Evolutionary conservation across 2,329 filamentous ascomycete species (phyloP).

Genomic region (Fusarium armeniacum): DNA sequence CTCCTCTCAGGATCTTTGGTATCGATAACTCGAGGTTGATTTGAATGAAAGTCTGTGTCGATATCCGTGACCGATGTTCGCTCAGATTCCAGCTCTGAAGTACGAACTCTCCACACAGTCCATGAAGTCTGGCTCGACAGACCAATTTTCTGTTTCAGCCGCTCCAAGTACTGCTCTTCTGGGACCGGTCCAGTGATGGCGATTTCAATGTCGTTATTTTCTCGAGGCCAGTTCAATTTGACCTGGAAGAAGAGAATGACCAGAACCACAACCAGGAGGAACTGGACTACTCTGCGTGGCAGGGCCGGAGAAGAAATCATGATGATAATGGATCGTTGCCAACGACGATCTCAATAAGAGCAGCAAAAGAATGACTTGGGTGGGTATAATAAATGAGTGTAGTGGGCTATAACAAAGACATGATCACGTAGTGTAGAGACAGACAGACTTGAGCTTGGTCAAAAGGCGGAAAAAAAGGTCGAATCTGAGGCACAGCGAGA

Average conservation of each 20-base stretch:
- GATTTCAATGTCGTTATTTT: slow-evolving; percentile 23
- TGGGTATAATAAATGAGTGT: slow-evolving; percentile 39
- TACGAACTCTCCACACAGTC: slow-evolving; percentile 54
- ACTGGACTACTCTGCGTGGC: slow-evolving; percentile 43
- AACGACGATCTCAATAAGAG: slow-evolving; percentile 16
- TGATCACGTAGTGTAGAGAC: slow-evolving; percentile 32
- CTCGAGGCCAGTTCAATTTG: slow-evolving; percentile 30
- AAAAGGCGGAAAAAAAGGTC: not conserved
- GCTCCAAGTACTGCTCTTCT: slow-evolving; percentile 54
- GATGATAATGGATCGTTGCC: slow-evolving; percentile 25
- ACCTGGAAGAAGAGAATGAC: slow-evolving; percentile 47
- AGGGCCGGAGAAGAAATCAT: slow-evolving; percentile 44
- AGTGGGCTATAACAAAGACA: slow-evolving; percentile 41
- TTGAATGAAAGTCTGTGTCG: slow-evolving; percentile 52
- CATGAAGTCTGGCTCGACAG: slow-evolving; percentile 54
- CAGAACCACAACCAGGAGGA: slow-evolving; percentile 48
- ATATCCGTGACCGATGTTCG: slow-evolving; percentile 51
- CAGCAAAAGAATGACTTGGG: slow-evolving; percentile 47
- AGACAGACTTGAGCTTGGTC: slow-evolving; percentile 11
- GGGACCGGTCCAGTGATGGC: slow-evolving; percentile 41
- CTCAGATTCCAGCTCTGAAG: slow-evolving; percentile 49
- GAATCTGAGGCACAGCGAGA: slow-evolving; percentile 35
- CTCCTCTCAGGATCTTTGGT: slow-evolving; percentile 45
- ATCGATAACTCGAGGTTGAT: slow-evolving; percentile 49
- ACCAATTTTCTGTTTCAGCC: slow-evolving; percentile 48